Base-by-base conservation (phyloP, 225 moss, liverwort and hornwort species). In the Asterella californica region DNA sequence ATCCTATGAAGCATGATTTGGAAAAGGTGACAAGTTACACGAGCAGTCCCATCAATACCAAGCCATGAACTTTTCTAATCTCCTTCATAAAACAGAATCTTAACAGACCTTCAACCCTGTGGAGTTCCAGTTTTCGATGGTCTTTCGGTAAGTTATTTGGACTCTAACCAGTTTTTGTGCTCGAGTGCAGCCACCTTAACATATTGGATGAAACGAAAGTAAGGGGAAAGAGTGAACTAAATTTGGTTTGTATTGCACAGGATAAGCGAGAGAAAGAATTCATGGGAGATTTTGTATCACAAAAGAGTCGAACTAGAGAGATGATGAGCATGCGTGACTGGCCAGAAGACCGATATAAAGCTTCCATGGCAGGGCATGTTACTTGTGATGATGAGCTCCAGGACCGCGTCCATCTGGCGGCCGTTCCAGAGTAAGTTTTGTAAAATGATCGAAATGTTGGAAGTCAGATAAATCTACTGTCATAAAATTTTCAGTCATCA, bases 1-100 rank as follows among this genome's bases (percentile, higher is more conserved):
- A 87, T 57, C 87, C 87, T 6, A 25, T 87, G 53, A 87, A 87
- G 34, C 84, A 84, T 60, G 80, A 87, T 36, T 84, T 79, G 83
- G 10, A 50, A 2, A 87, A 84, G 82, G 85, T 85, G 65, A 34
- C 1, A 30, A 0, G 10, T 2, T 57, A 9, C 24, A 4, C 57
- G 7, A 42, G 3, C 42, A 42, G 3, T 3, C 42, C 42, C 42
- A 42, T 42, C 42, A 42, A 42, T 42, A 42, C 3, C 42, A 42
- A 42, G 3, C 42, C 7, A 42, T 42, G 42, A 42, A 42, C 2
- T 24, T 19, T 21, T 57, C 54, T 1, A 57, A 57, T 57, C 1
- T 57, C 57, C 57, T 57, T 6, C 1, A 2, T 6, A 54, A 17
- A 18, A 54, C 54, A 54, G 24, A 12, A 6, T 57, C 57, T 57